Conservation (phyloP, 2,329 filamentous ascomycete genomes). For the Apiospora koreana region DNA sequence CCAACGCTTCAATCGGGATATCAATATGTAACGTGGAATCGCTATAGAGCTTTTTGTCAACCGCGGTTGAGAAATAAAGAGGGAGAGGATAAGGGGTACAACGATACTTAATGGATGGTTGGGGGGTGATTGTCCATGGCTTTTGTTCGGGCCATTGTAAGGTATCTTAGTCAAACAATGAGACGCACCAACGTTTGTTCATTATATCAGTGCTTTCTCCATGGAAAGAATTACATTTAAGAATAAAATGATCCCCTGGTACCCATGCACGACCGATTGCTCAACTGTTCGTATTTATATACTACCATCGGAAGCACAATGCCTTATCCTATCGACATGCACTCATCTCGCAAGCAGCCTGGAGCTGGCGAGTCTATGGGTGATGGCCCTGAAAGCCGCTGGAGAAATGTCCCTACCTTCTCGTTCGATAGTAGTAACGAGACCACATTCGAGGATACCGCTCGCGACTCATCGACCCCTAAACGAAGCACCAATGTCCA, state of each 20-base stretch:
- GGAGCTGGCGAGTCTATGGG: background rate
- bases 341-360: background rate
- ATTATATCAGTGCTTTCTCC: background rate
- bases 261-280: rapidly evolving
- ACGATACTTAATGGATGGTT: background rate
- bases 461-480: background rate
- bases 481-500: background rate
- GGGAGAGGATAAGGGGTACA: too few relatives aligned
- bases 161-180: background rate
- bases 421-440: background rate
- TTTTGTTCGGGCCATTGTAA: background rate
- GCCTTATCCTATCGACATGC: background rate
- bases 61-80: too few relatives aligned
- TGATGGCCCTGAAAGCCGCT: background rate
- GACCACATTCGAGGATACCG: background rate
- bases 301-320: background rate
- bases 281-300: background rate
- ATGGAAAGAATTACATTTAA: background rate
- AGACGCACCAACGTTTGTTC: background rate
- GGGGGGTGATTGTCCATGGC: background rate
- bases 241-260: too few relatives aligned
- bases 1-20: too few relatives aligned
- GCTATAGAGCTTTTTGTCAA: background rate
- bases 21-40: background rate
- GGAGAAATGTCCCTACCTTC: background rate